Evolutionary conservation across 202 grass and related monocot genomes (phyloP), one percentile per base, ranked within the genome.

Genomic region (Carex arenaria): DNA sequence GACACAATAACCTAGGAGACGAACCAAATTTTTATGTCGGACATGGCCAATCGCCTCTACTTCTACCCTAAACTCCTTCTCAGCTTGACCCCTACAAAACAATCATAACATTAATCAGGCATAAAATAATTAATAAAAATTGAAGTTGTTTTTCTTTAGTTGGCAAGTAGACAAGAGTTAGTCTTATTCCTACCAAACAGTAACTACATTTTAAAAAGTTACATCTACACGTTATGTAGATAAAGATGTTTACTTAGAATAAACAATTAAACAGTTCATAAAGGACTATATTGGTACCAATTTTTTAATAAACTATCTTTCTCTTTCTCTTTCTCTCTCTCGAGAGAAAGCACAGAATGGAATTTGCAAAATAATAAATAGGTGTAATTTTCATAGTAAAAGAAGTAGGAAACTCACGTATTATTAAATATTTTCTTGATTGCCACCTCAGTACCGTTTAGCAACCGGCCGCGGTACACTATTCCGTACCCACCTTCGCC

Each of bases 21-120:
- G 93, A 86, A 92, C 96, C 68, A 98, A 84, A 90, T 98, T 98
- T 79, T 98, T 98, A 62, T 98, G 96, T 14, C 96, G 80, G 32
- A 98, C 96, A 82, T 98, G 93, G 57, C 95, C 95, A 92, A 98
- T 98, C 70, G 95, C 95, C 79, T 98, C 95, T 60, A 95, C 96
- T 89, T 98, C 96, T 17, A 98, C 93, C 81, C 96, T 98, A 79
- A 98, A 98, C 85, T 98, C 96, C 75, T 93, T 98, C 79, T 98
- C 96, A 63, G 96, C 96, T 78, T 98, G 96, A 2, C 96, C 96
- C 86, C 96, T 98, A 82, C 30, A 95, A 84, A 59, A 55, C 31
- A 47, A 53, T 0, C 64, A 55, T 22, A 57, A 34, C 23, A 55
- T 57, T 10, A 57, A 77, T 54, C 8, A 75, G 23, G 23, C 8